These are phyloP conservation scores for Zelopaecilomyces penicillatus DNA, from an alignment of 2,329 filamentous ascomycete species.

Conservation along the genomic window DNA sequence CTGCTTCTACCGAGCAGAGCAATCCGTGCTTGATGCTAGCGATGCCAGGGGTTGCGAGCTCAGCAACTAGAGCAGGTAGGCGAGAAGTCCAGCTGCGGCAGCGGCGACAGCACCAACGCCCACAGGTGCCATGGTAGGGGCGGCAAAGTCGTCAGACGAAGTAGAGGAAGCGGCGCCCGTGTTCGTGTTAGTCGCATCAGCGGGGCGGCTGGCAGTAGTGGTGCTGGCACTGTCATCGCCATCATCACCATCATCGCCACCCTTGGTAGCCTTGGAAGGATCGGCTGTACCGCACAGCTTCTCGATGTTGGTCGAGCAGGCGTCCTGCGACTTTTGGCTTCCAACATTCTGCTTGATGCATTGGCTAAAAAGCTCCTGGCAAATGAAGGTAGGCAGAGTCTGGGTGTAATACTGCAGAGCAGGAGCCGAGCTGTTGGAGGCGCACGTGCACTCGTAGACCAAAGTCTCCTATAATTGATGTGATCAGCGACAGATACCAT, in stretches of 20 bases:
- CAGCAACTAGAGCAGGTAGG: slow-evolving; percentile 38
- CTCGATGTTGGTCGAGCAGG: slow-evolving; percentile 40
- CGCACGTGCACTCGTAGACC: slow-evolving; percentile 41
- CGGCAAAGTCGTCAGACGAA: slow-evolving; percentile 25
- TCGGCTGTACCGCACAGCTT: slow-evolving; percentile 34
- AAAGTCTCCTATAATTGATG: slow-evolving; percentile 29
- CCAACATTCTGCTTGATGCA: slow-evolving; percentile 38
- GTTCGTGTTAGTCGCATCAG: slow-evolving; percentile 14
- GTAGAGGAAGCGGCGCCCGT: slow-evolving; percentile 23
- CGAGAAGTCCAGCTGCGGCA: slow-evolving; percentile 43
- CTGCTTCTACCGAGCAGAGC: slow-evolving; percentile 9
- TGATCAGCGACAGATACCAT: slow-evolving; percentile 7
- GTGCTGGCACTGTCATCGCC: slow-evolving; percentile 12
- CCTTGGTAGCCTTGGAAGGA: slow-evolving; percentile 26
- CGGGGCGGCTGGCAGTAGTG: slow-evolving; percentile 21
- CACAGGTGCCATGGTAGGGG: slow-evolving; percentile 32
- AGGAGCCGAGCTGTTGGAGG: slow-evolving; percentile 37
- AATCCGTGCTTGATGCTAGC: slow-evolving; percentile 2
- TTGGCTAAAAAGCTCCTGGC: slow-evolving; percentile 37
- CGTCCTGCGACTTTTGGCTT: slow-evolving; percentile 34
- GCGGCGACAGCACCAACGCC: slow-evolving; percentile 36
- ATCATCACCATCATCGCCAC: slow-evolving; percentile 11
- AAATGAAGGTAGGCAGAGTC: slow-evolving; percentile 46
- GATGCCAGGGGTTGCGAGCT: slow-evolving; percentile 12
- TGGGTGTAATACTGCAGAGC: slow-evolving; percentile 45